Evolutionary conservation across 1,284 basidiomycete species (phyloP).

Genomic region (Pseudozyma hubeiensis): DNA sequence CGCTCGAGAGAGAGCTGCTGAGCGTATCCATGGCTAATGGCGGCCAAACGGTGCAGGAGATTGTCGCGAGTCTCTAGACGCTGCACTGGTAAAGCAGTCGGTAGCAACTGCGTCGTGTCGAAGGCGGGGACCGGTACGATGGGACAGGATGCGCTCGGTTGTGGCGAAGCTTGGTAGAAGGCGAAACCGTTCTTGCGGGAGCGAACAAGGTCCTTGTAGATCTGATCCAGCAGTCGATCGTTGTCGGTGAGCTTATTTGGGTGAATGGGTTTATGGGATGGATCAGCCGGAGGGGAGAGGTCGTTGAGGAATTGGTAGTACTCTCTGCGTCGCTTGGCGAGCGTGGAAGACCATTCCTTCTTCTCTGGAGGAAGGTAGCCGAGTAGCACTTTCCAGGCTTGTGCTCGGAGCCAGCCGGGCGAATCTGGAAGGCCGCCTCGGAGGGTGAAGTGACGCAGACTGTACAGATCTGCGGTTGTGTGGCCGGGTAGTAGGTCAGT

Average conservation of each 20-base stretch:
- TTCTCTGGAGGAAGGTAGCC: constrained; percentile 63
- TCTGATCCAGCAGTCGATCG: constrained; percentile 61
- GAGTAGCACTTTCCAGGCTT: constrained; percentile 65
- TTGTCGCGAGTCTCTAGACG: constrained; percentile 23
- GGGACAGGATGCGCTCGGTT: constrained; percentile 43
- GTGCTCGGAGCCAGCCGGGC: constrained; percentile 61
- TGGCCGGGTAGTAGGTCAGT: constrained; percentile 58
- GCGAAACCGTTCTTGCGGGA: constrained; percentile 61
- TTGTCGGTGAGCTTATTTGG: constrained; percentile 25
- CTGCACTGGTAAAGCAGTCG: constrained; percentile 3
- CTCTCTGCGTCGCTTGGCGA: constrained; percentile 53
- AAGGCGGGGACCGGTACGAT: constrained; percentile 22
- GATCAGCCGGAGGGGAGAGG: constrained; percentile 30
- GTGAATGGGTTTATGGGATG: background rate
- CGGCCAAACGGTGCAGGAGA: constrained; percentile 42
- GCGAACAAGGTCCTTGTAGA: constrained; percentile 61
- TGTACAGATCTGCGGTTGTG: constrained; percentile 57
- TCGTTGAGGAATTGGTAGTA: constrained; percentile 64
- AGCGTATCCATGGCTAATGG: constrained; percentile 46
- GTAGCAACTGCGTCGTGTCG: background rate
- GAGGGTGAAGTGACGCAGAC: constrained; percentile 57
- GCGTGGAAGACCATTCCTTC: constrained; percentile 52
- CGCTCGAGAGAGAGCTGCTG: constrained; percentile 41
- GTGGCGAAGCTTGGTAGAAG: constrained; percentile 53
- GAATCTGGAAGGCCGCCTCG: constrained; percentile 50